These are phyloP conservation scores for Apostasia ramifera DNA, from an alignment of 106 monocot genomes.

Conservation along the genomic window DNA sequence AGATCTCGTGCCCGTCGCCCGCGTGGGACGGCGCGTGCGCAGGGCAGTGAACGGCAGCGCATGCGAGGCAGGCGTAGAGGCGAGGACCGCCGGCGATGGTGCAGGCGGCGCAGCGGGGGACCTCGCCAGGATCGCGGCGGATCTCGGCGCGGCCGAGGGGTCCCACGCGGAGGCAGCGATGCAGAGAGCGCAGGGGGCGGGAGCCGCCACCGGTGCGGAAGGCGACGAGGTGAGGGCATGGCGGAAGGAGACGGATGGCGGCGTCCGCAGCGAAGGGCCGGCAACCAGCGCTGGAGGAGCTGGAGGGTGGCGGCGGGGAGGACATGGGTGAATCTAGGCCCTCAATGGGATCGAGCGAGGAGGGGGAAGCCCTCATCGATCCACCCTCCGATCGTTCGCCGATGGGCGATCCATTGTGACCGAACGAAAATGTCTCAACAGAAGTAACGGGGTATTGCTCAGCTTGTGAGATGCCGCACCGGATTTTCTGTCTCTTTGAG, in stretches of 20 bases:
- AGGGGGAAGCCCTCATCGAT: constrained; percentile 1
- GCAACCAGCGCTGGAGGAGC: neutral
- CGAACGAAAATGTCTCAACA: no score
- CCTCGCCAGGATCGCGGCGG: constrained; percentile 56
- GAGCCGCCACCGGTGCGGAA: constrained; percentile 26
- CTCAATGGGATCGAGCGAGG: neutral
- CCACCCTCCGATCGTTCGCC: neutral
- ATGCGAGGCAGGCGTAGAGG: constrained; percentile 76
- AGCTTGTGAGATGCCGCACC: no score
- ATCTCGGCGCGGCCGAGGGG: constrained; percentile 56
- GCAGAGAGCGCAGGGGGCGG: constrained; percentile 45
- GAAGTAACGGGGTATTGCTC: no score
- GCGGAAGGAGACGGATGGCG: constrained; percentile 27
- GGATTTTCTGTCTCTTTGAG: no score
- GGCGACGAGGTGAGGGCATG: constrained; percentile 56
- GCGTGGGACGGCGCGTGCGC: constrained; percentile 60
- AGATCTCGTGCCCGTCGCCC: constrained; percentile 53
- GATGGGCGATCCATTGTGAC: neutral
- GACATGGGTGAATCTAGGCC: neutral
- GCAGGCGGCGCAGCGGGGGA: constrained; percentile 66
- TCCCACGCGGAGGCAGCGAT: constrained; percentile 50
- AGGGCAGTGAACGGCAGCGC: constrained; percentile 61
- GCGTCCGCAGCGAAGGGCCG: constrained; percentile 8
- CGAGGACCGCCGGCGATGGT: constrained; percentile 25
- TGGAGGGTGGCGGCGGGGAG: constrained; percentile 4